Percentiles rank a stretch among this genome's conserved stretches.
phyloP scores from a whole-genome alignment of 148 eudicot genomes.

The Mesembryanthemum crystallinum region DNA sequence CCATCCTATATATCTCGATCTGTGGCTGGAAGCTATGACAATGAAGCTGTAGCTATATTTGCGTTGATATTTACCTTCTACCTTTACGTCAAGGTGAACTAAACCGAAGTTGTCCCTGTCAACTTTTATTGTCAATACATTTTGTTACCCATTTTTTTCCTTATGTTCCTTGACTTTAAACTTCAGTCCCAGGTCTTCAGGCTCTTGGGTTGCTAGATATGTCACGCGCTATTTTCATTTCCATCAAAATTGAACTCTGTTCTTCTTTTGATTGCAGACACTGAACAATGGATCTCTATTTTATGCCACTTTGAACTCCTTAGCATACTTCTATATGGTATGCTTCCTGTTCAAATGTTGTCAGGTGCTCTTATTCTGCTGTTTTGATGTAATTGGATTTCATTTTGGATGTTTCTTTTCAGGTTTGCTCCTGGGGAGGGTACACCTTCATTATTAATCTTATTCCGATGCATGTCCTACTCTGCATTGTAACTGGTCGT shows the following conservation, averaged over 20 bases:
- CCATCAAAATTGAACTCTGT: constrained; percentile 18
- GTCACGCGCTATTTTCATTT: not conserved
- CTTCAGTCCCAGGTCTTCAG: not conserved
- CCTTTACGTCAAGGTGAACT: constrained; percentile 78
- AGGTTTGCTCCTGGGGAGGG: constrained; percentile 99
- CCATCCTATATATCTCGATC: constrained; percentile 98
- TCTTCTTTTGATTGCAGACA: constrained; percentile 54
- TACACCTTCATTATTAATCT: constrained; percentile 95
- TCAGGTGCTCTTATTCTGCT: constrained; percentile 8
- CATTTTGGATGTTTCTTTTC: constrained; percentile 15
- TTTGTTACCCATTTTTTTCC: constrained; percentile 7
- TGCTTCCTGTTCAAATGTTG: constrained; percentile 16
- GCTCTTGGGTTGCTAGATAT: not conserved
- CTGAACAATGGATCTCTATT: constrained; percentile 92
- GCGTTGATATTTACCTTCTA: constrained; percentile 93
- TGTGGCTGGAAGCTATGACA: constrained; percentile 99
- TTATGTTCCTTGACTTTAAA: not conserved
- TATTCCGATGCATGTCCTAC: constrained; percentile 93
- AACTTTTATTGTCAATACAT: not conserved
- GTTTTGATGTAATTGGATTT: constrained; percentile 7
- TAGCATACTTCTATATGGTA: constrained; percentile 96
- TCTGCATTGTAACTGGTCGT: constrained; percentile 92
- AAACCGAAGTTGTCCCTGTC: not conserved
- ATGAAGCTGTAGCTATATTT: constrained; percentile 99
- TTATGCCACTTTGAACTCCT: constrained; percentile 82